Conservation (phyloP, 139 green algal species). For the Chlamydomonas urium region DNA sequence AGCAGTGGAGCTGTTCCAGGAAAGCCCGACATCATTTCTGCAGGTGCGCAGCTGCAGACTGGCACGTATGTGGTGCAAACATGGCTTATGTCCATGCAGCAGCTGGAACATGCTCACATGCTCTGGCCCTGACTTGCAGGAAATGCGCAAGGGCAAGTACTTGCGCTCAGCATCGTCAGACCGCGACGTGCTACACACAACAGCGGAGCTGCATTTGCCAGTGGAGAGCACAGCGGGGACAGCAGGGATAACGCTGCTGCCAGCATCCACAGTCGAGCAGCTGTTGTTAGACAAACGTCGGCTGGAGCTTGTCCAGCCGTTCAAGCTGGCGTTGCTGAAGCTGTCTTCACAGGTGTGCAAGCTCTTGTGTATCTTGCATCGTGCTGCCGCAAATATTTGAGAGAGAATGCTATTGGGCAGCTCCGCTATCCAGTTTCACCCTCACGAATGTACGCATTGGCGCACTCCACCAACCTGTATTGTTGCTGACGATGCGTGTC, state of each 20-base stretch:
- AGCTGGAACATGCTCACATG: not conserved
- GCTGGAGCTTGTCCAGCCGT: constrained; percentile 68
- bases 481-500: no score
- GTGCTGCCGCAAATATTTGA: not conserved
- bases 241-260: constrained; percentile 54
- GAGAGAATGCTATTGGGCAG: no score
- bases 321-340: constrained; percentile 77
- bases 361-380: not conserved
- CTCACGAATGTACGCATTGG: no score
- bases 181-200: constrained; percentile 52
- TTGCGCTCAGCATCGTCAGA: constrained; percentile 41
- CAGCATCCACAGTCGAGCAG: constrained; percentile 57
- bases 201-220: constrained; percentile 59
- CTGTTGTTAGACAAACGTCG: constrained; percentile 60
- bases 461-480: no score
- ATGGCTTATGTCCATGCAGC: not conserved
- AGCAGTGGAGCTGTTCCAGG: constrained; percentile 68
- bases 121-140: constrained; percentile 33
- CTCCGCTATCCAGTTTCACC: no score
- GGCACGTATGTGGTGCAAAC: not conserved
- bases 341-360: constrained; percentile 56
- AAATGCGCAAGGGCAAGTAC: constrained; percentile 68
- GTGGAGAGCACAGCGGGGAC: constrained; percentile 50
- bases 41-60: constrained; percentile 35
- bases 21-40: constrained; percentile 65